Evolutionary conservation across 345 rosid species (phyloP).

Genomic region (Bretschneidera sinensis): DNA sequence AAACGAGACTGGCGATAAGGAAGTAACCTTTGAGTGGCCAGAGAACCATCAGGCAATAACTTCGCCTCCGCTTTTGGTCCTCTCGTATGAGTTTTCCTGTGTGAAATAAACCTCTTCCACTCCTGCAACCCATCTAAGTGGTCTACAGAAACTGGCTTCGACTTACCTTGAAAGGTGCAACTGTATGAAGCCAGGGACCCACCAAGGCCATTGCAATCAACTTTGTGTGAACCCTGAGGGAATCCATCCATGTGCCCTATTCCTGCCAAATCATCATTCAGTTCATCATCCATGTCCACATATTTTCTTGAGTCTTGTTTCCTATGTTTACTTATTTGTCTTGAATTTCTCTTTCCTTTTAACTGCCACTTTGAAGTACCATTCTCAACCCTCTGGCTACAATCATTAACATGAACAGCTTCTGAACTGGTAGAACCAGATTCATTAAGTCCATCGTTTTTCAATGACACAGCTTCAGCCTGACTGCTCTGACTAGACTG

Average conservation of each 20-base stretch:
- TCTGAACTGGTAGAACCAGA: constrained; percentile 32
- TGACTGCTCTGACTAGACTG: constrained; percentile 41
- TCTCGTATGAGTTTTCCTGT: constrained; percentile 25
- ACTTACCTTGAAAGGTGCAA: constrained; percentile 17
- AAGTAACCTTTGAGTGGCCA: constrained; percentile 46
- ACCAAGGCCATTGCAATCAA: constrained; percentile 21
- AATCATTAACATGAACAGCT: constrained; percentile 23
- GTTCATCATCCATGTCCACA: constrained; percentile 39
- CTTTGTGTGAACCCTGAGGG: constrained; percentile 29
- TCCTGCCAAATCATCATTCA: constrained; percentile 27
- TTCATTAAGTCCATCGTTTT: constrained; percentile 43
- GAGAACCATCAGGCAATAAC: constrained; percentile 28
- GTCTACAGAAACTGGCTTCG: constrained; percentile 24
- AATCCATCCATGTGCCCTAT: constrained; percentile 32
- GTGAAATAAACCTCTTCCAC: constrained; percentile 32
- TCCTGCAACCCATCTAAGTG: constrained; percentile 25
- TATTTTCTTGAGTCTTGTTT: constrained; percentile 50
- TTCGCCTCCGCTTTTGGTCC: constrained; percentile 29
- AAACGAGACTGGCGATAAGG: constrained; percentile 56
- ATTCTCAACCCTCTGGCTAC: constrained; percentile 54
- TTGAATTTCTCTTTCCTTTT: constrained; percentile 92
- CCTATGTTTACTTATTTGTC: constrained; percentile 63
- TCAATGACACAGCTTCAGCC: constrained; percentile 37
- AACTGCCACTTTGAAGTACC: constrained; percentile 82
- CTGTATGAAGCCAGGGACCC: constrained; percentile 14